Evolutionary conservation across 257 asterid genomes (phyloP).

Genomic region (Handroanthus guayacan): DNA sequence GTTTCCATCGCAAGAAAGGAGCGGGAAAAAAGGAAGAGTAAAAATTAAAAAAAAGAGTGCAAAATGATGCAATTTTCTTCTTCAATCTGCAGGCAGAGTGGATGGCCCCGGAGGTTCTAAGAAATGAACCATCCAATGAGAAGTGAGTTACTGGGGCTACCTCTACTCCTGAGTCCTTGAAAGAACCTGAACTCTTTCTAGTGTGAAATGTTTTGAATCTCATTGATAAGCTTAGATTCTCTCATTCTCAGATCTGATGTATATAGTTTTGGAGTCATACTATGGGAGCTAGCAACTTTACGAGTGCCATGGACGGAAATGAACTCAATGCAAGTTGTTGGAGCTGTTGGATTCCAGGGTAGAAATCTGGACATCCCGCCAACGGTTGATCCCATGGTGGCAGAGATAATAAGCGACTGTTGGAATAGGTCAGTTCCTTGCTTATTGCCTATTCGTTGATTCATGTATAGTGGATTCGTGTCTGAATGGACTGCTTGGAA

Average conservation of each 20-base stretch:
- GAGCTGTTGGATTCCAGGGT: conserved; percentile 98
- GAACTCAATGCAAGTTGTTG: conserved; percentile 99
- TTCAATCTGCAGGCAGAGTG: conserved; percentile 85
- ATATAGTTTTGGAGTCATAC: conserved; percentile 91
- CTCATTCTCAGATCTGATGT: conserved; percentile 82
- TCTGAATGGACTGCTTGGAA: conserved; percentile 7
- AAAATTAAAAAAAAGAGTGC: not conserved
- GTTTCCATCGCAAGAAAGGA: not conserved
- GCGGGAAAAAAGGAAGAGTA: not conserved
- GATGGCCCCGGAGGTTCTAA: conserved; percentile 98
- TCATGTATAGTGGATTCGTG: not conserved
- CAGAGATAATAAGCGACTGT: conserved; percentile 78
- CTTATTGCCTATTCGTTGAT: not conserved
- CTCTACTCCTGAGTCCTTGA: not conserved
- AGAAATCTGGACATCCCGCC: conserved; percentile 79
- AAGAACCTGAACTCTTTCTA: not conserved
- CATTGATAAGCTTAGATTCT: conserved; percentile 18
- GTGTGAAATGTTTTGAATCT: conserved; percentile 7
- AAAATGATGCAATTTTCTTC: conserved; percentile 10
- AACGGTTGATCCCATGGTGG: conserved; percentile 74
- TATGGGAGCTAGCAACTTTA: conserved; percentile 95
- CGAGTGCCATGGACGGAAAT: conserved; percentile 92
- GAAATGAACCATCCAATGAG: conserved; percentile 95
- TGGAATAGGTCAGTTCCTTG: conserved; percentile 74
- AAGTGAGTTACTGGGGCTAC: conserved; percentile 65